Evolutionary conservation across 768 basidiomycete genomes (phyloP).

Genomic region (Leucocoprinus birnbaumii): DNA sequence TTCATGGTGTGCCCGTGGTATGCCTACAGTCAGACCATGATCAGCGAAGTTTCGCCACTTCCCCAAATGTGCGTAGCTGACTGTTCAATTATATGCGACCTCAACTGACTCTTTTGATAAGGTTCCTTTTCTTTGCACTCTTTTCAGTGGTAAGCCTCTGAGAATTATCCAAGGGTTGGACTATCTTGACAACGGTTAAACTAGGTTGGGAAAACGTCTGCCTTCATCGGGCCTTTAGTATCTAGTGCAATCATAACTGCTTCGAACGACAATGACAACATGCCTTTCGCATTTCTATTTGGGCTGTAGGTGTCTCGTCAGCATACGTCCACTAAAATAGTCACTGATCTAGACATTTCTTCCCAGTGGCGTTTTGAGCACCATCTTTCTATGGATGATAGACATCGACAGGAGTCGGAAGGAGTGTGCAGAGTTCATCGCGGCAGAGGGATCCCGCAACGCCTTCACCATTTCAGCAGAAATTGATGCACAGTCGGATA

Average conservation of each 20-base stretch:
- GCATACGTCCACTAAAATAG: background rate
- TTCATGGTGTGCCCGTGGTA: constrained; percentile 80
- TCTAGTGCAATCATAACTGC: constrained; percentile 74
- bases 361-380: constrained; percentile 48
- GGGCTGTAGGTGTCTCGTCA: constrained; percentile 45
- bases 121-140: constrained; percentile 75
- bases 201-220: constrained; percentile 71
- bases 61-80: constrained; percentile 58
- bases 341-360: constrained; percentile 1
- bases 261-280: constrained; percentile 65
- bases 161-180: background rate
- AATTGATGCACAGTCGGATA: background rate
- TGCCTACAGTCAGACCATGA: constrained; percentile 82
- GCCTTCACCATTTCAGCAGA: constrained; percentile 16
- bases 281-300: constrained; percentile 75
- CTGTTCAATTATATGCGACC: background rate
- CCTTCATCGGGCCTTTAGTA: constrained; percentile 74
- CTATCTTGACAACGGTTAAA: background rate
- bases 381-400: constrained; percentile 57
- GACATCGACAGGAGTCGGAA: constrained; percentile 61
- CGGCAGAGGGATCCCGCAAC: constrained; percentile 40
- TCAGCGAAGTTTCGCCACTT: constrained; percentile 71
- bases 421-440: constrained; percentile 62
- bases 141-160: constrained; percentile 55
- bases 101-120: constrained; percentile 16